Evolutionary conservation across 306 rosid species (phyloP), one percentile per base, ranked within the genome.

Genomic region (Malus fusca): DNA sequence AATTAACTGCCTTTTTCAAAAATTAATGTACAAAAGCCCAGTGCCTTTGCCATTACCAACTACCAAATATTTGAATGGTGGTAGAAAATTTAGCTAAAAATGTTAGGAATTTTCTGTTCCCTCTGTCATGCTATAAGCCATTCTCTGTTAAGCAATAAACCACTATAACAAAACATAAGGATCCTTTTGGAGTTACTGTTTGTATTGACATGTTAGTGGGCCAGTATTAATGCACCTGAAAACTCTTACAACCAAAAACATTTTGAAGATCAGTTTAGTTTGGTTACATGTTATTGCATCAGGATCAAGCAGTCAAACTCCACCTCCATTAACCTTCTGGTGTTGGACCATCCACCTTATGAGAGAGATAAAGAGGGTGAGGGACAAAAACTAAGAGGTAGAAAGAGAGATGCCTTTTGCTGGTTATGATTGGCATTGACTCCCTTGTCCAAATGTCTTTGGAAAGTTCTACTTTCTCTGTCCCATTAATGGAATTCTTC

Each of bases 351-450:
- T 73, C 11, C 48, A 73, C 26, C 61, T 9, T 44, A 28, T 21
- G 69, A 69, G 72, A 42, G 44, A 69, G 69, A 23, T 75, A 63
- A 26, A 13, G 1, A 8, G 37, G 63, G 65, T 62, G 68, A 4
- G 58, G 72, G 67, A 51, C 33, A 52, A 42, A 62, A 59, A n/a
- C 78, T 9, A 56, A 25, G 62, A 9, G 23, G 62, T 56, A 77
- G 70, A 66, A 78, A 11, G 76, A 22, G 77, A 67, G 85, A 76
- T 85, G 85, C 88, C 80, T 84, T 87, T 82, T 84, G 79, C 82
- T 87, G 85, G 88, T 80, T 77, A 94, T 95, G 91, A 92, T 92
- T 90, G 97, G 96, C 96, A 89, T 95, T 81, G 93, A 89, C 98
- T 86, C 56, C 53, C 70, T 88, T 90, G 98, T 90, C 97, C 93